A percentile compares a stretch with the other conserved stretches of the same genome.
phyloP scores from a whole-genome alignment of 2,329 filamentous ascomycete genomes.

The Sordariomycetes sp. region DNA sequence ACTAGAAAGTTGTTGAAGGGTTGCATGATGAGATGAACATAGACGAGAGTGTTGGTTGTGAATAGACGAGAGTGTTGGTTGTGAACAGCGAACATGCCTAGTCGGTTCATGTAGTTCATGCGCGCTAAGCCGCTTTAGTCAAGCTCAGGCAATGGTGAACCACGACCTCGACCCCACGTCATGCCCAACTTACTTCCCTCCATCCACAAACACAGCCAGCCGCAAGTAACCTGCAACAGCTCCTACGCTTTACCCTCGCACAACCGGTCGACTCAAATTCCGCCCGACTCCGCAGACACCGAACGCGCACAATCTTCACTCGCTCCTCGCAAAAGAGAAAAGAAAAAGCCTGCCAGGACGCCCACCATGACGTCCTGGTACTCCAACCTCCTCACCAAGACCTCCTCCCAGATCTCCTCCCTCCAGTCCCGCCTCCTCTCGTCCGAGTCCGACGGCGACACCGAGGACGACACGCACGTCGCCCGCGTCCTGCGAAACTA shows the following conservation, averaged over 20 bases:
- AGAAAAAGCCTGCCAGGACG: not conserved
- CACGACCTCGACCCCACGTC: conserved; percentile 1
- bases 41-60: too few species aligned
- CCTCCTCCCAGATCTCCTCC: conserved; percentile 55
- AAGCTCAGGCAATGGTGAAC: not conserved
- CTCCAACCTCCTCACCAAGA: conserved; percentile 60
- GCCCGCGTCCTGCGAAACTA: conserved; percentile 88
- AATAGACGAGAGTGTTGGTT: too few species aligned
- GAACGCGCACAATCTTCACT: not conserved
- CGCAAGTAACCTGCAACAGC: too few species aligned
- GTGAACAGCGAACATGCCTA: too few species aligned
- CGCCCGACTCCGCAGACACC: not conserved
- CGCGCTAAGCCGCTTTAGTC: not conserved
- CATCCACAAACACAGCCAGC: not conserved
- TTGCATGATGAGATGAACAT: too few species aligned
- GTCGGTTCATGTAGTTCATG: too few species aligned
- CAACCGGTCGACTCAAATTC: not conserved
- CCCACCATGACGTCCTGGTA: conserved; percentile 68
- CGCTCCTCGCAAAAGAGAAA: not conserved
- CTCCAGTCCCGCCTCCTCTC: conserved; percentile 61
- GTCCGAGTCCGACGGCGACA: conserved; percentile 59
- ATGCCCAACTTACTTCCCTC: not conserved
- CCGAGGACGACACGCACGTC: conserved; percentile 87
- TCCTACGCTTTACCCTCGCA: too few species aligned
- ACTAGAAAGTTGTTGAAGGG: too few species aligned